Evolutionary conservation across 1,284 basidiomycete species (phyloP).

Genomic region (Tylopilus sp.): DNA sequence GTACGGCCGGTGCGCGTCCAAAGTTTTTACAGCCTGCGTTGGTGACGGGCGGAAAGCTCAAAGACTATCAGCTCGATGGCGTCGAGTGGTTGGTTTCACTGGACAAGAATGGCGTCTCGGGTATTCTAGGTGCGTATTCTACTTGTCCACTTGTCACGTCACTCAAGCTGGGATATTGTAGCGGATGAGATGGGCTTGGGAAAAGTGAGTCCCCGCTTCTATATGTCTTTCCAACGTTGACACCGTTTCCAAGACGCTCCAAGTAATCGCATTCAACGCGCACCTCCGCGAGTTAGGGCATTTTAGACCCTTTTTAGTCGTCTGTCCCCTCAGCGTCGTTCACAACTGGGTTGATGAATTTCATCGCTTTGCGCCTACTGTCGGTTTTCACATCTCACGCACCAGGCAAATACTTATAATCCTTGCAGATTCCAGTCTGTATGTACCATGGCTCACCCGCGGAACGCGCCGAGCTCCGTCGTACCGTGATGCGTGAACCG

Average conservation of each 20-base stretch:
- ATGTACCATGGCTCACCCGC: conserved; percentile 91
- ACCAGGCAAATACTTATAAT: conserved; percentile 4
- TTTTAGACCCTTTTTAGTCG: conserved; percentile 87
- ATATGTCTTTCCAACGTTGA: neutral
- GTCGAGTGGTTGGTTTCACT: conserved; percentile 97
- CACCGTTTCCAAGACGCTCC: conserved; percentile 74
- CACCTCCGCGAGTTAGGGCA: conserved; percentile 85
- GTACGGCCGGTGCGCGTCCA: conserved; percentile 31
- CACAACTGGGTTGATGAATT: conserved; percentile 96
- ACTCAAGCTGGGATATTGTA: conserved; percentile 41
- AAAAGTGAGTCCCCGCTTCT: conserved; percentile 60
- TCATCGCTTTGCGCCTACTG: conserved; percentile 81
- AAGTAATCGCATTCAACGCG: conserved; percentile 94
- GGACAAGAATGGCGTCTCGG: conserved; percentile 95
- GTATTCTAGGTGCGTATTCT: conserved; percentile 79
- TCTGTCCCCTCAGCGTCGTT: conserved; percentile 92
- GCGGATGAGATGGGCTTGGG: conserved; percentile 97
- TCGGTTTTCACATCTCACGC: conserved; percentile 46
- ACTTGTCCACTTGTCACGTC: neutral
- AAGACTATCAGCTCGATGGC: conserved; percentile 94
- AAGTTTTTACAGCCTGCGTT: conserved; percentile 80
- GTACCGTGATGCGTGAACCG: conserved; percentile 60
- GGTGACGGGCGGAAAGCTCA: conserved; percentile 87
- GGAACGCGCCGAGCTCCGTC: conserved; percentile 82
- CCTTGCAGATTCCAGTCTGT: conserved; percentile 79